Conservation (phyloP, 2,329 filamentous ascomycete genomes). For the Cercospora janseana region DNA sequence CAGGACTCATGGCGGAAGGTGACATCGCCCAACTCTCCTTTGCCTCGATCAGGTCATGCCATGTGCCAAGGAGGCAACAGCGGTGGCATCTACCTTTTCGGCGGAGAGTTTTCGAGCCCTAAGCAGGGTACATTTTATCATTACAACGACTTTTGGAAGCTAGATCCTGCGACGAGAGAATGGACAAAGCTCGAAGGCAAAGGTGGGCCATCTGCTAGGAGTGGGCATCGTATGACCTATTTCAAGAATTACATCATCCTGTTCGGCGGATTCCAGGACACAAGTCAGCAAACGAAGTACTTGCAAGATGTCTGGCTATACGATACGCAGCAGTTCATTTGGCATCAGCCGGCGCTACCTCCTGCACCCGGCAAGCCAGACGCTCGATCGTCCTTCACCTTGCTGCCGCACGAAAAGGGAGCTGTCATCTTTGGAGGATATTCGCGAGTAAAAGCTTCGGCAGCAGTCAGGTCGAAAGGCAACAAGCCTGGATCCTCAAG, state of each 20-base stretch:
- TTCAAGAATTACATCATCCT: conserved; percentile 96
- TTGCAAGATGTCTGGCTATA: conserved; percentile 93
- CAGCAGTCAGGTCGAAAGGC: conserved; percentile 62
- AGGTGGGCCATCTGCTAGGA: conserved; percentile 78
- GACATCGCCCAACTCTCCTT: conserved; percentile 84
- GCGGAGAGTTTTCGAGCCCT: conserved; percentile 92
- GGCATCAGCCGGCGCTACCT: conserved; percentile 74
- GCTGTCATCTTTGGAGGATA: conserved; percentile 92
- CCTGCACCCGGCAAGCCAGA: conserved; percentile 78
- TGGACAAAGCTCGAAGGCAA: conserved; percentile 85
- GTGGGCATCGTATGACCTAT: conserved; percentile 78
- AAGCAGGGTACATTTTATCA: conserved; percentile 99
- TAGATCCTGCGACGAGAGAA: conserved; percentile 80
- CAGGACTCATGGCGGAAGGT: conserved; percentile 87
- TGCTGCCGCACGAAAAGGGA: conserved; percentile 85
- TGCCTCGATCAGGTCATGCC: conserved; percentile 88
- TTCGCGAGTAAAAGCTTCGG: conserved; percentile 74
- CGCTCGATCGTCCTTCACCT: conserved; percentile 83
- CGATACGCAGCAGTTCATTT: conserved; percentile 81
- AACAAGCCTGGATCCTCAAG: conserved; percentile 58
- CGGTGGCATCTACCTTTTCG: conserved; percentile 85
- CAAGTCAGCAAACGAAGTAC: conserved; percentile 91
- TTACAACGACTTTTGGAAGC: conserved; percentile 96
- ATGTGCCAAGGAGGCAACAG: conserved; percentile 89
- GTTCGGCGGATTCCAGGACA: conserved; percentile 97